These are phyloP conservation scores for Penicillium mononematosum DNA, from an alignment of 495 filamentous ascomycete species.

Conservation along the genomic window DNA sequence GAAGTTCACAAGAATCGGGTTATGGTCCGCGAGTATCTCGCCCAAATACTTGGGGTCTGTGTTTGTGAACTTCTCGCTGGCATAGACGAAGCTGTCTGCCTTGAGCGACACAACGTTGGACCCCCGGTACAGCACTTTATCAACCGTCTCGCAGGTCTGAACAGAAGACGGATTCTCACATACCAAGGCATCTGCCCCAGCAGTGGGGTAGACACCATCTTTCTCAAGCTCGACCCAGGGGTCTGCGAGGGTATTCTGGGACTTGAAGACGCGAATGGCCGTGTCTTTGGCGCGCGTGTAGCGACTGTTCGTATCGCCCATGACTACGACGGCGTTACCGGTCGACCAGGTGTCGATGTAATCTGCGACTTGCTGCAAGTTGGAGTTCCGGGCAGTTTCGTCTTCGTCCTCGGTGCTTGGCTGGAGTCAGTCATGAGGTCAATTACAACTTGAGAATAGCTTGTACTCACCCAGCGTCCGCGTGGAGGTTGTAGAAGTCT, in stretches of 20 bases:
- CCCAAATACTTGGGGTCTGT: constrained; percentile 36
- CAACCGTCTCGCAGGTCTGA: constrained; percentile 58
- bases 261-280: constrained; percentile 43
- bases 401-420: constrained; percentile 43
- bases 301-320: constrained; percentile 59
- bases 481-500: constrained; percentile 62
- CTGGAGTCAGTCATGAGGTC: background rate
- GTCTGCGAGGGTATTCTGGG: constrained; percentile 48
- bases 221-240: constrained; percentile 52
- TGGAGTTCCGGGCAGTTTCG: constrained; percentile 49
- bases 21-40: constrained; percentile 58
- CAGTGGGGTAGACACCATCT: constrained; percentile 43
- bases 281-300: constrained; percentile 54
- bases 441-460: background rate
- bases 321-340: constrained; percentile 59
- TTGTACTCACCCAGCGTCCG: constrained; percentile 53
- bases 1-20: constrained; percentile 56
- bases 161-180: constrained; percentile 52
- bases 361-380: constrained; percentile 54
- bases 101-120: constrained; percentile 43
- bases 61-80: constrained; percentile 49
- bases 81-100: constrained; percentile 50
- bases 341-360: constrained; percentile 51
- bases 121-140: constrained; percentile 61
- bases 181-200: constrained; percentile 32